Percentiles rank a stretch among this genome's conserved stretches.
Evolutionary conservation across 257 asterid genomes (phyloP).

Genomic region (Apocynum venetum): DNA sequence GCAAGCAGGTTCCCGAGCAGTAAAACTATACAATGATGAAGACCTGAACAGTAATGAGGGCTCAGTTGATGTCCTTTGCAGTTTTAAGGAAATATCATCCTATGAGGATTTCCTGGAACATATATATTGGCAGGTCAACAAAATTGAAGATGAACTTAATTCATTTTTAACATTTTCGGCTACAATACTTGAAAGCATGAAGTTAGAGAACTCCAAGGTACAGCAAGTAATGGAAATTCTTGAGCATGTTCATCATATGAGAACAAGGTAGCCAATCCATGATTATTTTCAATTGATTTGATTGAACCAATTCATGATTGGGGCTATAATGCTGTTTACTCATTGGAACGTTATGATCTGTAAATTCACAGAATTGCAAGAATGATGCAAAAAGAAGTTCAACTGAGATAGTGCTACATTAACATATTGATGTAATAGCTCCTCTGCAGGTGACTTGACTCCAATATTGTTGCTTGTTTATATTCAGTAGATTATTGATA

Average conservation of each 20-base stretch:
- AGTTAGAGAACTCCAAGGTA: slow-evolving; percentile 46
- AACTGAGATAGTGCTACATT: slow-evolving; percentile 20
- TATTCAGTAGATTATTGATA: background rate
- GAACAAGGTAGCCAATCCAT: slow-evolving; percentile 54
- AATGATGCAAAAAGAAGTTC: slow-evolving; percentile 30
- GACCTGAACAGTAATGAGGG: slow-evolving; percentile 22
- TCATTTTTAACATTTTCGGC: slow-evolving; percentile 54
- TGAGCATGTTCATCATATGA: slow-evolving; percentile 39
- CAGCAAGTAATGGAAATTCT: slow-evolving; percentile 54
- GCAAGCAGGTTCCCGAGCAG: slow-evolving; percentile 22
- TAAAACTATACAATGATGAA: slow-evolving; percentile 18
- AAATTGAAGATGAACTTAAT: slow-evolving; percentile 66
- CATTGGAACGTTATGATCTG: slow-evolving; percentile 10
- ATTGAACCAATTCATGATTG: background rate
- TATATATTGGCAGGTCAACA: slow-evolving; percentile 54
- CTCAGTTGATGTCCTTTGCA: slow-evolving; percentile 23
- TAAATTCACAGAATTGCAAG: slow-evolving; percentile 45
- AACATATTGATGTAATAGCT: slow-evolving; percentile 8
- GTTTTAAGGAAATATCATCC: slow-evolving; percentile 38
- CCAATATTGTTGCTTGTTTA: background rate
- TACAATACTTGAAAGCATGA: slow-evolving; percentile 46
- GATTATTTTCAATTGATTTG: slow-evolving; percentile 1
- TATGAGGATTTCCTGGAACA: slow-evolving; percentile 57
- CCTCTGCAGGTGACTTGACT: background rate
- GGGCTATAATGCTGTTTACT: background rate